These are phyloP conservation scores for Adansonia digitata DNA, from an alignment of 345 rosid genomes.

Conservation along the genomic window DNA sequence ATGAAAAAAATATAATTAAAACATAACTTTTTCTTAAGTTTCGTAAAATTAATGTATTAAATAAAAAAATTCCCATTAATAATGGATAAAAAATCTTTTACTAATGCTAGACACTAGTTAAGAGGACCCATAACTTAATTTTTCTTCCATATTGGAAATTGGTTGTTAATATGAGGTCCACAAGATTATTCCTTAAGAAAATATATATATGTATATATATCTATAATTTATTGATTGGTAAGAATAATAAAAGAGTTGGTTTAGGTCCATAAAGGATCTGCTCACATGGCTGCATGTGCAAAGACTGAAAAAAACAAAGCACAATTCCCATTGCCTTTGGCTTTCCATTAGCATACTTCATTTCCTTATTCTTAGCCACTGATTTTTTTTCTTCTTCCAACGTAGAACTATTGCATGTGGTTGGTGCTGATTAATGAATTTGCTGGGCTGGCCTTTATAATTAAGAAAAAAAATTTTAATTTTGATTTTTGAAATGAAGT, in stretches of 20 bases:
- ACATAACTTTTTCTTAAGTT: no score
- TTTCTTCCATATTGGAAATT: background rate
- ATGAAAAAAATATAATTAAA: no score
- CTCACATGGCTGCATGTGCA: conserved; percentile 27
- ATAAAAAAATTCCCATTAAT: no score
- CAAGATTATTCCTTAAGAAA: background rate
- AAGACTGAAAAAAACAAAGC: background rate
- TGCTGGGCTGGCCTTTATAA: background rate
- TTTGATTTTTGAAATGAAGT: background rate
- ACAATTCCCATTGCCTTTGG: background rate
- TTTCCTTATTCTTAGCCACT: background rate
- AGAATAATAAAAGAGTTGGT: background rate
- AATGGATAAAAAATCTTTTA: no score
- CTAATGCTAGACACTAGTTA: no score
- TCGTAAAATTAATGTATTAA: no score
- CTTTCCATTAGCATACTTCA: background rate
- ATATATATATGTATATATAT: background rate
- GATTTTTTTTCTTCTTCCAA: background rate
- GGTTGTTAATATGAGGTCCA: background rate
- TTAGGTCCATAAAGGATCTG: conserved; percentile 7
- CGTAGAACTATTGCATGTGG: background rate
- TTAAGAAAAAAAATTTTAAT: background rate
- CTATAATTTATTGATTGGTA: background rate
- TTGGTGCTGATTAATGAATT: background rate
- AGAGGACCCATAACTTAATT: no score